Base-by-base conservation (phyloP, 306 rosid species). In the Castanopsis chinensis region DNA sequence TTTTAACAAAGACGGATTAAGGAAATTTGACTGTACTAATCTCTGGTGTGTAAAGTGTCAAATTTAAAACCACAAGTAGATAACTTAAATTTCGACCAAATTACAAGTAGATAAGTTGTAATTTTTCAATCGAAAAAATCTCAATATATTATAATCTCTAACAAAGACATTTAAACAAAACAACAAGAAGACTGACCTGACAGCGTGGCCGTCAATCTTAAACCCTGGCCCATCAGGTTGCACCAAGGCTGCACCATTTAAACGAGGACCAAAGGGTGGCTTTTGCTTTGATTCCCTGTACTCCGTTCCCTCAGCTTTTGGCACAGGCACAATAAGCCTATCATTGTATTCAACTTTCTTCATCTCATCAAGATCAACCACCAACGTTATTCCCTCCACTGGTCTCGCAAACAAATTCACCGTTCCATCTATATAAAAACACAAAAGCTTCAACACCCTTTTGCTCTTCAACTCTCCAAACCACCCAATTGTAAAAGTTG, bases 201-300 rank as follows among this genome's bases (percentile, higher is more conserved):
- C 41, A 14, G 78, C 23, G 12, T 86, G 87, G 11, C 75, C 89
- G 0, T 80, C 71, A 18, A 67, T 67, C 49, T 65, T 57, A 72
- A 86, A 86, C 5, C 82, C 85, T 11, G 87, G 87, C 72, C 76
- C 85, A n/a, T 5, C 58, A 0, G 51, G 75, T 67, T 86, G 89
- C 1, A 8, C 2, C 3, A 83, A 59, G 30, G 71, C 51, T 67
- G 25, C 71, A 60, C 83, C 80, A 0, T 75, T 75, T 5, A 87
- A 71, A 9, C 4, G 67, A 0, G 84, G 87, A 28, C 84, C 80
- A 5, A 83, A 81, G 0, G 87, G 90, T 1, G 78, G 86, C 56
- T 43, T 75, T 71, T 74, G 85, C 69, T 20, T 27, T 21, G 87
- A 76, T 12, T 30, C 57, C 35, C 64, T 79, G 49, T 70, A 86